Conservation (phyloP, 192 early-diverging fungal species). For the Piromyces sp. region DNA sequence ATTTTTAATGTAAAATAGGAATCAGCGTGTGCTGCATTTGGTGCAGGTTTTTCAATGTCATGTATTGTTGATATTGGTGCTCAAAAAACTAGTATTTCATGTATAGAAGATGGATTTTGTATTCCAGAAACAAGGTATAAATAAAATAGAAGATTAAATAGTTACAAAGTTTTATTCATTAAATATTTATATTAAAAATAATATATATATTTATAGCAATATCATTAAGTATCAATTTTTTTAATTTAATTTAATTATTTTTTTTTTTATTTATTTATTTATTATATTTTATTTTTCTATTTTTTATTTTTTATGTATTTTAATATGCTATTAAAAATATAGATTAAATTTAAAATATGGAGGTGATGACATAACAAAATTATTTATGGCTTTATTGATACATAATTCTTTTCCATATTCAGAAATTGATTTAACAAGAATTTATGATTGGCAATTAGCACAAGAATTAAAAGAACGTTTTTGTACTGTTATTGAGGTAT, state of each 20-base stretch:
- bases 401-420: conserved; percentile 58
- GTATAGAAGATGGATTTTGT: conserved; percentile 72
- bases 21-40: conserved; percentile 65
- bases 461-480: conserved; percentile 69
- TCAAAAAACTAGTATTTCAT: conserved; percentile 64
- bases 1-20: conserved; percentile 36
- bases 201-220: too few species aligned
- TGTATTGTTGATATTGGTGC: conserved; percentile 87
- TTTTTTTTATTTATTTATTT: too few species aligned
- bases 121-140: conserved; percentile 41
- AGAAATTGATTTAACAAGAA: conserved; percentile 34
- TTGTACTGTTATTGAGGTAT: conserved; percentile 61
- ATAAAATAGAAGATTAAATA: not conserved
- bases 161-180: too few species aligned
- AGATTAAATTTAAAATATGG: conserved; percentile 46
- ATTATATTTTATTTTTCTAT: too few species aligned
- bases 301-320: too few species aligned
- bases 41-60: conserved; percentile 66
- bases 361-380: conserved; percentile 74
- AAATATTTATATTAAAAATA: too few species aligned
- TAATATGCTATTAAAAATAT: too few species aligned
- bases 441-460: conserved; percentile 56
- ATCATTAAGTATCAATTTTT: too few species aligned
- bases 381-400: conserved; percentile 44
- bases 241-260: too few species aligned